Conservation (phyloP, 2,329 filamentous ascomycete genomes). For the Sclerotinia spermophila region DNA sequence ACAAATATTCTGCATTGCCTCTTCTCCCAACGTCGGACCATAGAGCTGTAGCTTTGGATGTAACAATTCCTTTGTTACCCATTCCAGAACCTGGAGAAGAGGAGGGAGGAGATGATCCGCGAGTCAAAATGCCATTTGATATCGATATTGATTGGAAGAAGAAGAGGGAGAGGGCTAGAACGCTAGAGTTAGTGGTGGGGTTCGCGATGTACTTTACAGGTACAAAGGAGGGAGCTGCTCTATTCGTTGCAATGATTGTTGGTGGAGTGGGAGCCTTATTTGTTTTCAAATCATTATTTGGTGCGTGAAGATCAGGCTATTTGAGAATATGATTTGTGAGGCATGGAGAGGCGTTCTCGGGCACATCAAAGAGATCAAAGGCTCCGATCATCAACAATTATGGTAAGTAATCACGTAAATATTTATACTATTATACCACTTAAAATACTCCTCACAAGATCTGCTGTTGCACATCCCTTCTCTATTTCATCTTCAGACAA, state of each 20-base stretch:
- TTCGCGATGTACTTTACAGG: slow-evolving; percentile 45
- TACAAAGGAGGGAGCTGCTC: slow-evolving; percentile 35
- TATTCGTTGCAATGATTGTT: slow-evolving; percentile 32
- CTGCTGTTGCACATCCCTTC: neutral
- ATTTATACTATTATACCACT: neutral
- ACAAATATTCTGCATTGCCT: slow-evolving; percentile 70
- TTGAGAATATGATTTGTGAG: neutral
- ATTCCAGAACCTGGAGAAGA: slow-evolving; percentile 38
- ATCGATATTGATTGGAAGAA: slow-evolving; percentile 55
- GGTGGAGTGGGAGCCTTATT: slow-evolving; percentile 34
- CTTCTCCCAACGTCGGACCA: slow-evolving; percentile 84
- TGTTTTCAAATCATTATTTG: slow-evolving; percentile 25
- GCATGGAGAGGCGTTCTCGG: neutral
- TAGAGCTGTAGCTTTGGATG: slow-evolving; percentile 72
- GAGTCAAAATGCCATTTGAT: slow-evolving; percentile 51
- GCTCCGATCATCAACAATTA: neutral
- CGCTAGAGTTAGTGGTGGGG: slow-evolving; percentile 58
- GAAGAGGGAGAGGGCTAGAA: slow-evolving; percentile 51
- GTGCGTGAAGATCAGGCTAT: neutral
- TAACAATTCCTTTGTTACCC: slow-evolving; percentile 57
- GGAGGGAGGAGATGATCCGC: slow-evolving; percentile 38
- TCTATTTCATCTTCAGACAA: neutral
- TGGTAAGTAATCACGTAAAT: slow-evolving; percentile 4
- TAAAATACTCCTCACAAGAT: neutral
- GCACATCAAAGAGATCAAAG: neutral